Conservation (phyloP, 2,329 filamentous ascomycete species). For the Sclerotinia nivalis region DNA sequence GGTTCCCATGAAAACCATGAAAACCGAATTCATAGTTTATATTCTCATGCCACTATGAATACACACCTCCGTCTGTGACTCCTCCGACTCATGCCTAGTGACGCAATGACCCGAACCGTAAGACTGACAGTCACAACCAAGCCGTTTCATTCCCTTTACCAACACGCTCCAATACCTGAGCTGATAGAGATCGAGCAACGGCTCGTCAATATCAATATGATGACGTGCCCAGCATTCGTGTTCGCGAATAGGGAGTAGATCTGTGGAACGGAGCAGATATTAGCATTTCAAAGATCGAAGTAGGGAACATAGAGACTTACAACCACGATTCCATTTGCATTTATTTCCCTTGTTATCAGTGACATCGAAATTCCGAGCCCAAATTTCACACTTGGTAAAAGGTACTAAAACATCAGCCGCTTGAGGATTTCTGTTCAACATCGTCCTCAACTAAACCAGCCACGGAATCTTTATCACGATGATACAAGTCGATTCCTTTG, state of each 20-base stretch:
- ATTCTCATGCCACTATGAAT: background rate
- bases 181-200: background rate
- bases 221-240: background rate
- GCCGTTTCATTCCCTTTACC: background rate
- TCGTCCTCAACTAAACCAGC: no score
- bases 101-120: background rate
- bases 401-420: no score
- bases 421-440: no score
- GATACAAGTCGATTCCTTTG: no score
- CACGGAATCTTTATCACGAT: no score
- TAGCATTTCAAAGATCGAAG: background rate
- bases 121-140: background rate
- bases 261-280: background rate
- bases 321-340: background rate
- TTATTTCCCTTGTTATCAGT: background rate
- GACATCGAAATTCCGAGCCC: background rate
- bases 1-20: no score
- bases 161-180: background rate
- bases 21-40: background rate
- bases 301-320: background rate
- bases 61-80: background rate
- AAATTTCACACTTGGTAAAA: background rate
- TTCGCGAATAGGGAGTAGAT: background rate
- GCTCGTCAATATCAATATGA: background rate
- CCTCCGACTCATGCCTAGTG: background rate